Base-by-base conservation (phyloP, 768 basidiomycete species). In the Mycena chlorophos region DNA sequence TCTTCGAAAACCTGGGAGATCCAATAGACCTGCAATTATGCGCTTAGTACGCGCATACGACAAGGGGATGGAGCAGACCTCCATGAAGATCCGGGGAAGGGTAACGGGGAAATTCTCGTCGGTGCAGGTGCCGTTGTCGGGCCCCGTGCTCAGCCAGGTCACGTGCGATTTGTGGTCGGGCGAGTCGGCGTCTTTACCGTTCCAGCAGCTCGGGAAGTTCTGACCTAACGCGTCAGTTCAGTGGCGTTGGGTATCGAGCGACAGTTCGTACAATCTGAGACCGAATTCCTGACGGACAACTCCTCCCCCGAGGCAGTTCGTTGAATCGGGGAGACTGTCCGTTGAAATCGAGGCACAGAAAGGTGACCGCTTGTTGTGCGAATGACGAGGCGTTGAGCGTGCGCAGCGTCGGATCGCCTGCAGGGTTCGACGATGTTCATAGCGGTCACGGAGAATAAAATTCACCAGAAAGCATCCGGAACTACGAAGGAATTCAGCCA, bases 61-160 rank as follows among this genome's bases (percentile, higher is more conserved):
- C 22, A 12, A 22, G 40, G 10, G 8, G 40, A 8, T 10, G 12
- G 6, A 30, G 20, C 27, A 19, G 3, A 71, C 73, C 67, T 77
- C 78, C 55, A 74, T 69, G 52, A 78, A 79, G 30, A 78, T 74
- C 13, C 75, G 70, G 3, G 77, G 77, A 26, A 78, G 51, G 0
- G 72, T 74, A 1, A 73, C 50, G 6, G 76, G 75, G 53, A 69
- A 78, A 2, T 57, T 57, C 12, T 74, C 66, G 54, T 73, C 71
- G 16, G 45, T 57, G 57, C 77, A 77, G 3, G 72, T 73, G 1
- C 77, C 75, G 54, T 66, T 71, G 56, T 76, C 75, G 1, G 75
- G 74, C 0, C 75, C 75, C 5, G 68, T 71, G n/a, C 71, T 73
- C 2, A 70, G 66, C 50, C 75, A 77, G 10, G 69, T 63, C 22